A percentile compares a stretch with the other conserved stretches of the same genome.
Evolutionary conservation across 2,329 filamentous ascomycete species (phyloP).

Genomic region (Fusarium abutilonis): DNA sequence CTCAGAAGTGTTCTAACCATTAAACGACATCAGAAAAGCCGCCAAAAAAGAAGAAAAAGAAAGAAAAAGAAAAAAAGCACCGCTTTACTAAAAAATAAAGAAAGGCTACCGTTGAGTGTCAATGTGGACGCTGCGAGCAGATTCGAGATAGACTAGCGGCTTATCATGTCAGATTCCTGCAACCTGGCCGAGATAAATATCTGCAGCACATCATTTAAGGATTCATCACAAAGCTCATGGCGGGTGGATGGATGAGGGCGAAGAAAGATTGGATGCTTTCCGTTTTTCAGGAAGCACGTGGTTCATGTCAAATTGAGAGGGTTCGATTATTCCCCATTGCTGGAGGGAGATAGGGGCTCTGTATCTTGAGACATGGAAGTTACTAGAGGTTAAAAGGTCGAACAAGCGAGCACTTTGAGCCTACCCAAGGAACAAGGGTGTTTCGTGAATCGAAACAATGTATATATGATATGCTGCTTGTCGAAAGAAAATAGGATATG

Average conservation of each 20-base stretch:
- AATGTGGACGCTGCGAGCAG: constrained; percentile 23
- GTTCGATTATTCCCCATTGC: constrained; percentile 13
- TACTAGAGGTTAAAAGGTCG: constrained; percentile 41
- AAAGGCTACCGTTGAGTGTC: constrained; percentile 21
- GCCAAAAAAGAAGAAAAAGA: constrained; percentile 18
- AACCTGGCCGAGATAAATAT: constrained; percentile 12
- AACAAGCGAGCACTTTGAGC: constrained; percentile 27
- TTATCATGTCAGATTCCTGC: constrained; percentile 12
- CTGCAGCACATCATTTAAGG: constrained; percentile 17
- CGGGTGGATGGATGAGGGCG: constrained; percentile 10
- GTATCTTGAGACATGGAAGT: constrained; percentile 18
- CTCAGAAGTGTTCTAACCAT: neutral
- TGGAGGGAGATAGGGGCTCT: constrained; percentile 17
- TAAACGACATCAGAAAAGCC: constrained; percentile 18
- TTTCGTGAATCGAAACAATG: constrained; percentile 11
- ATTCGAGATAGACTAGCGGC: constrained; percentile 33
- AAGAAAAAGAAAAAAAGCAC: constrained; percentile 8
- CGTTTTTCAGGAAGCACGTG: constrained; percentile 21
- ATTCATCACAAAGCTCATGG: constrained; percentile 21
- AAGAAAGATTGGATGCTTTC: constrained; percentile 11
- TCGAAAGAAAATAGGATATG: constrained; percentile 15
- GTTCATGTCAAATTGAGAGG: constrained; percentile 23
- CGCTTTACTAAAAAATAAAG: neutral
- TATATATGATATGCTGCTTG: constrained; percentile 23
- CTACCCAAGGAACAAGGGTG: constrained; percentile 11